Evolutionary conservation across 23 red algal species (phyloP).

Genomic region (Gracilariopsis chorda): DNA sequence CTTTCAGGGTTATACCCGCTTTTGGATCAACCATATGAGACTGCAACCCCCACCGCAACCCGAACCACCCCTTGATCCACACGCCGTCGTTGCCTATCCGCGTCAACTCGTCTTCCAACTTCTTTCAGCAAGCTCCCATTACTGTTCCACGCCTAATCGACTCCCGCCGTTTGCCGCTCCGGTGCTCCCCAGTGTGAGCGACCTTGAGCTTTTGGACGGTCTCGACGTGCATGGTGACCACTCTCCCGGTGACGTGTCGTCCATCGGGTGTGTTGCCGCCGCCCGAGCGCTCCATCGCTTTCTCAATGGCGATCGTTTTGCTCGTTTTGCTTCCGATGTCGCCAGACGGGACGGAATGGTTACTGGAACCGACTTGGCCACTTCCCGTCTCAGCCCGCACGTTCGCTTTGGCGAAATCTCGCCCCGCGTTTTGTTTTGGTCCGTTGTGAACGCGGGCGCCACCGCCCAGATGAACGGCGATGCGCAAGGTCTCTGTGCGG

Average conservation of each 20-base stretch:
- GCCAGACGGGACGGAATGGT: constrained; percentile 60
- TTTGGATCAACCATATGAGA: constrained; percentile 49
- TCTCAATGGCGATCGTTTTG: constrained; percentile 44
- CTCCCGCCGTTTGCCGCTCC: not conserved
- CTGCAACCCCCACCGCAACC: constrained; percentile 32
- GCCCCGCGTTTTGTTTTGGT: constrained; percentile 58
- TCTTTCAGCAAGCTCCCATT: not conserved
- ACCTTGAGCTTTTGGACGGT: constrained; percentile 35
- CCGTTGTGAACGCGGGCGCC: constrained; percentile 41
- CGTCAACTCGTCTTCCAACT: not conserved
- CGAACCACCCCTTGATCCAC: not conserved
- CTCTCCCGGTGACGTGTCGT: constrained; percentile 9
- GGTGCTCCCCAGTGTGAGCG: not conserved
- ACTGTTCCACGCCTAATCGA: not conserved
- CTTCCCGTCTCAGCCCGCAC: constrained; percentile 72
- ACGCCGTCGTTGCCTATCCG: not conserved
- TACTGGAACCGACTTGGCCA: constrained; percentile 49
- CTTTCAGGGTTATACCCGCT: constrained; percentile 54
- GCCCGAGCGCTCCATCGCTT: constrained; percentile 11
- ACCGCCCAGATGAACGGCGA: not conserved
- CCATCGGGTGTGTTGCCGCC: constrained; percentile 41
- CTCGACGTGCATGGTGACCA: constrained; percentile 5
- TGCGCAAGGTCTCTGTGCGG: not conserved
- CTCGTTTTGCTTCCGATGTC: constrained; percentile 10
- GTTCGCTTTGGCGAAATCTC: constrained; percentile 78